phyloP scores from a whole-genome alignment of 75 land plant genomes.

The Pinus albicaulis region DNA sequence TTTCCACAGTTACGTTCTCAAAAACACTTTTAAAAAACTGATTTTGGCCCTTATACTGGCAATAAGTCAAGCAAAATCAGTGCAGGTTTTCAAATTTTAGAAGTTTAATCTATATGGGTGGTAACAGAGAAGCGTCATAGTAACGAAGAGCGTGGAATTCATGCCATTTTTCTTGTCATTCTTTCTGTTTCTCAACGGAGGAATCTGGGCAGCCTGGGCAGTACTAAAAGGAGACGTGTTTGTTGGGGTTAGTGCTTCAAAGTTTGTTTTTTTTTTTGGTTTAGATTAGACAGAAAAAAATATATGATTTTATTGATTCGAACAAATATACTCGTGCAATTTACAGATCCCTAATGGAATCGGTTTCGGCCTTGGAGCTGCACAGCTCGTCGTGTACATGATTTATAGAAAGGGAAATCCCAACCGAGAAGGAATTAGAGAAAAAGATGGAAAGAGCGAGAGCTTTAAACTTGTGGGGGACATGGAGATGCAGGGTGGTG shows the following conservation, averaged over 20 bases:
- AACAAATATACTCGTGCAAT: too few species aligned
- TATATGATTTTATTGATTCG: too few species aligned
- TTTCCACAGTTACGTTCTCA: too few species aligned
- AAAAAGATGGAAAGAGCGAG: not conserved
- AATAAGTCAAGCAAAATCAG: not conserved
- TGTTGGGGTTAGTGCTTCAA: slow-evolving; percentile 50
- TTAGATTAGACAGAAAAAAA: too few species aligned
- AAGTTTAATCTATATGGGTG: too few species aligned
- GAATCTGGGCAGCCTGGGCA: slow-evolving; percentile 59
- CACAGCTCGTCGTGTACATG: slow-evolving; percentile 31
- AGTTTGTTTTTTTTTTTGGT: too few species aligned
- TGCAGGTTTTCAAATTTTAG: not conserved
- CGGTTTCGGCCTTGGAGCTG: slow-evolving; percentile 40
- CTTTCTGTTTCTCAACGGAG: slow-evolving; percentile 76
- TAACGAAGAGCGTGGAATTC: slow-evolving; percentile 70
- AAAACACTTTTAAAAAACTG: too few species aligned
- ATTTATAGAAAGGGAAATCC: slow-evolving; percentile 14
- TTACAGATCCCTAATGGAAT: slow-evolving; percentile 41
- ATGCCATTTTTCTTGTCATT: slow-evolving; percentile 84
- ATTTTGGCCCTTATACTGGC: too few species aligned
- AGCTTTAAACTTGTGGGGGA: not conserved
- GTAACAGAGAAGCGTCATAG: slow-evolving; percentile 59
- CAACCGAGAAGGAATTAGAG: not conserved
- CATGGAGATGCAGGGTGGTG: not conserved
- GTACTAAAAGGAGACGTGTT: slow-evolving; percentile 46